Evolutionary conservation across 148 eudicot genomes (phyloP).

Genomic region (Fagopyrum esculentum): DNA sequence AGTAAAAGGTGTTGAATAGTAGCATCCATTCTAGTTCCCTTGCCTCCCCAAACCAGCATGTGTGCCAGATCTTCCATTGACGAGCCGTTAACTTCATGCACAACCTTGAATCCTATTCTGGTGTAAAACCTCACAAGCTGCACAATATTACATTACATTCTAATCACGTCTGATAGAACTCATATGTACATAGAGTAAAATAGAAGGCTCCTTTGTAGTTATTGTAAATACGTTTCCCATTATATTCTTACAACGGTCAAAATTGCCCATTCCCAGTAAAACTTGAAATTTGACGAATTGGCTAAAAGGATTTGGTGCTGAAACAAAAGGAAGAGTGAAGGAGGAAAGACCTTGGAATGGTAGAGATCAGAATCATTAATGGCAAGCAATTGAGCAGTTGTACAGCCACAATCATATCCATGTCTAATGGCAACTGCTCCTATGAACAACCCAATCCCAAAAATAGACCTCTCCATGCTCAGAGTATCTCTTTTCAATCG

Average conservation of each 20-base stretch:
- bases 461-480: conserved; percentile 74
- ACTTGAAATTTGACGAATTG: background rate
- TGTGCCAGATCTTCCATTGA: conserved; percentile 59
- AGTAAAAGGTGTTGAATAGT: conserved; percentile 44
- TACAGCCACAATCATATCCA: conserved; percentile 79
- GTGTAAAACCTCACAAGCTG: conserved; percentile 82
- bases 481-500: conserved; percentile 53
- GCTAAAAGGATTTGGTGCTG: background rate
- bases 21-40: conserved; percentile 91
- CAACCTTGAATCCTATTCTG: conserved; percentile 78
- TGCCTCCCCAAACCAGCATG: conserved; percentile 88
- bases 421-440: conserved; percentile 80
- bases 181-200: too few species aligned
- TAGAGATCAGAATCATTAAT: conserved; percentile 84
- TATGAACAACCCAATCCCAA: conserved; percentile 81
- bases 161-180: too few species aligned
- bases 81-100: conserved; percentile 70
- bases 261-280: too few species aligned
- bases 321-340: too few species aligned
- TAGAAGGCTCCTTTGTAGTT: too few species aligned
- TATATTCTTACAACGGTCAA: too few species aligned
- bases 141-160: background rate
- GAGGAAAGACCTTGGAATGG: conserved; percentile 61
- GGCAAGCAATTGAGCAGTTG: conserved; percentile 76
- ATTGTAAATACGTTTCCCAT: too few species aligned